phyloP scores from a whole-genome alignment of 371 early-diverging fungal genomes.

The Mucor racemosus region DNA sequence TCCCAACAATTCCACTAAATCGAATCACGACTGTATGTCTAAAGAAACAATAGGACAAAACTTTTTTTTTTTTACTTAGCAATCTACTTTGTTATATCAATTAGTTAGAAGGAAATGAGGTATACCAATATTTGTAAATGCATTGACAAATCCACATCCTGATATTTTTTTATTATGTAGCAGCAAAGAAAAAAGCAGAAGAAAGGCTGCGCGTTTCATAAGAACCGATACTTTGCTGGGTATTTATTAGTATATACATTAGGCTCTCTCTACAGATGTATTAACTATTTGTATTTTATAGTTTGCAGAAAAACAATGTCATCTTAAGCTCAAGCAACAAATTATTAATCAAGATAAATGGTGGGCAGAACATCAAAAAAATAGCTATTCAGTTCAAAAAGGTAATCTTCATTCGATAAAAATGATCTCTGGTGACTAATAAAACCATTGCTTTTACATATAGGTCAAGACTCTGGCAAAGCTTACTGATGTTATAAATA shows the following conservation, averaged over 20 bases:
- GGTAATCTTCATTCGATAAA: conserved; percentile 22
- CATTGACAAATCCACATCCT: conserved; percentile 18
- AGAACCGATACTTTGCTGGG: conserved; percentile 22
- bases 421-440: conserved; percentile 29
- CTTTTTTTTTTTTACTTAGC: conserved; percentile 17
- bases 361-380: conserved; percentile 20
- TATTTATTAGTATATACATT: conserved; percentile 19
- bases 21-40: no score
- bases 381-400: conserved; percentile 27
- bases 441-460: conserved; percentile 19
- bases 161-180: conserved; percentile 12
- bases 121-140: conserved; percentile 15
- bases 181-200: conserved; percentile 19
- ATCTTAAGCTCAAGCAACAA: conserved; percentile 16
- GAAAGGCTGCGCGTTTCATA: conserved; percentile 19
- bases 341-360: conserved; percentile 20
- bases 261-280: conserved; percentile 26
- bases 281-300: conserved; percentile 24
- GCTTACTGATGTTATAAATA: no score
- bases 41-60: conserved; percentile 17
- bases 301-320: conserved; percentile 16
- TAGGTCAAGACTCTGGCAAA: neutral
- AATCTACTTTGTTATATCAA: conserved; percentile 21
- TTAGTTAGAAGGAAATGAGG: conserved; percentile 20
- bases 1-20: no score